Evolutionary conservation across 257 asterid genomes (phyloP).

Genomic region (Nicotiana paniculata): DNA sequence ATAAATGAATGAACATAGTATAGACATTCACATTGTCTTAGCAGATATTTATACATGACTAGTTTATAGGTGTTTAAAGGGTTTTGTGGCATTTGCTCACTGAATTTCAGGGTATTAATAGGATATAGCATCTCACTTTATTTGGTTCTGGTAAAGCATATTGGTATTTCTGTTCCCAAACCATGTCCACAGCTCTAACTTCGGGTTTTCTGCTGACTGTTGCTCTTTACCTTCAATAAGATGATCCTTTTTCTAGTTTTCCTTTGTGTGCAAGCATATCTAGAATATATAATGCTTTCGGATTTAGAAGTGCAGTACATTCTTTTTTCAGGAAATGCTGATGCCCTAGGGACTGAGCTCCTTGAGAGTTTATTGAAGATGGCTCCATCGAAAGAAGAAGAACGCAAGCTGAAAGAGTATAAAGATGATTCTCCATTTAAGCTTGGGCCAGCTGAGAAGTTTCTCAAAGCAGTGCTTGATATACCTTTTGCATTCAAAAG

Average conservation of each 20-base stretch:
- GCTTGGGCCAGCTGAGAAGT: conserved; percentile 87
- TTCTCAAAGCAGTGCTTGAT: conserved; percentile 71
- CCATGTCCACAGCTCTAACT: not conserved
- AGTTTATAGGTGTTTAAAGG: not conserved
- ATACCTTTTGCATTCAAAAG: conserved; percentile 84
- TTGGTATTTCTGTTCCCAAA: not conserved
- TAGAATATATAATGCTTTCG: not conserved
- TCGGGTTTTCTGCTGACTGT: not conserved
- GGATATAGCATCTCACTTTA: not conserved
- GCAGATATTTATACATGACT: not conserved
- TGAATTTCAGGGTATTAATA: not conserved
- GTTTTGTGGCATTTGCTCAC: not conserved
- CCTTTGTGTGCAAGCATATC: not conserved
- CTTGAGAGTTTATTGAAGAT: conserved; percentile 88
- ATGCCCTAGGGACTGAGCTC: conserved; percentile 73
- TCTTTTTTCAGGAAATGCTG: conserved; percentile 63
- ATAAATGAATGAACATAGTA: not conserved
- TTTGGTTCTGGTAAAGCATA: not conserved
- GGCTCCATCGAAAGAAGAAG: conserved; percentile 95
- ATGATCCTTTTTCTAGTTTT: not conserved
- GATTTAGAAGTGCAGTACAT: not conserved
- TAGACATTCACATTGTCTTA: not conserved
- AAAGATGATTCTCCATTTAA: conserved; percentile 64
- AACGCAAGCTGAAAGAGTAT: conserved; percentile 68
- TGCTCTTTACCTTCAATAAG: not conserved